Base-by-base conservation (phyloP, 805 yeast species). In the Yarrowia osloensis region DNA sequence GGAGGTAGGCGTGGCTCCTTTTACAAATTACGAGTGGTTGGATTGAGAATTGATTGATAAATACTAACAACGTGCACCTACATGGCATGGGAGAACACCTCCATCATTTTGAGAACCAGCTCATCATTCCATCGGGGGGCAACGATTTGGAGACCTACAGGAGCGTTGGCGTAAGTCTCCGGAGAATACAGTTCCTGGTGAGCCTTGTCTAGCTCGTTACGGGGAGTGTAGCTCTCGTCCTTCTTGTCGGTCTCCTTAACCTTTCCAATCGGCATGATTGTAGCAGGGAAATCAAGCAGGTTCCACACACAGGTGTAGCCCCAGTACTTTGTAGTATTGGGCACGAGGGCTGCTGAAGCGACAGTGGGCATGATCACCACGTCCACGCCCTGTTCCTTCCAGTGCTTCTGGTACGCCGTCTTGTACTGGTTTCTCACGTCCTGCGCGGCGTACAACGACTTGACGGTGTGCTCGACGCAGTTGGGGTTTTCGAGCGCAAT, bases 61-160 rank as follows among this genome's bases (percentile, higher is more conserved):
- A 33, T 33, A 33, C 17, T 4, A 33, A 12, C 17, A 11, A 12
- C 4, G 4, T 13, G 1, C 4, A 2, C 1, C 19, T n/a, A 54
- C 26, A 54, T 7, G 9, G 61, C 61, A 1, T 24, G 1, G 17
- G 61, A 24, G n/a, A 54, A 54, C 12, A 54, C 61, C 61, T 54
- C 61, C 61, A 54, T 54, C 44, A 54, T 35, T 26, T 54, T 54
- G 19, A 57, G 22, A 13, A 31, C 31, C 39, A 57, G 26, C 31
- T 87, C 91, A 71, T 87, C 91, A 69, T 86, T 82, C 67, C 81
- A 82, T 67, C 86, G 78, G 67, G 82, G 79, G 28, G 87, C 82
- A 19, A 85, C 81, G 26, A 87, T 69, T 72, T 87, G 91, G 8
- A 86, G 70, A 3, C 82, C 79, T 3, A 86, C 85, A 0, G 89